Evolutionary conservation across 2,329 filamentous ascomycete species (phyloP), one percentile per base, ranked within the genome.

Genomic region (Fusarium dimerum): DNA sequence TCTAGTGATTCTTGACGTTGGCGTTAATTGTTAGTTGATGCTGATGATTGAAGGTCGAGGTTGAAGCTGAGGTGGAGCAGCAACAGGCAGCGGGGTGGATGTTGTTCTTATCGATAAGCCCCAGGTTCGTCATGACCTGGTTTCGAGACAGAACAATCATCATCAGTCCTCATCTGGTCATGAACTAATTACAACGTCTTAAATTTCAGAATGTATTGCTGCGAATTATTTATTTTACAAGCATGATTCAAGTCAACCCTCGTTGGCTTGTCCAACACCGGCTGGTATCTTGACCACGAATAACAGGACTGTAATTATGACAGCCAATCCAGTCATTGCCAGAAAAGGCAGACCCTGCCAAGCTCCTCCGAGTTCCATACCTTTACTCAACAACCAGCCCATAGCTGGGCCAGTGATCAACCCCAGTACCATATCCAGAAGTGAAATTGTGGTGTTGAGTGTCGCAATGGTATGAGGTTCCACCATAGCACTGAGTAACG

Each of bases 401-500:
- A 84, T 66, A 0, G 76, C 54, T 0, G 81, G 80, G 1, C 73
- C 71, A 0, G 74, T 74, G 6, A 77, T 45, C 53, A 82, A 73
- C 2, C 74, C 58, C n/a, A 80, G 77, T 11, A 76, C 40, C 9
- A 74, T 77, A 54, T 85, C 80, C 32, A 79, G 62, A 20, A 82
- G 71, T 3, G 75, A 73, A 10, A 85, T 70, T 5, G 79, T 68
- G 5, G 77, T 79, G 62, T 83, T 85, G 20, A 83, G 68, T 0
- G 77, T 76, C 18, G 79, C 82, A 12, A 83, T 71, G 5, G 82
- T 77, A 52, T 81, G 75, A 18, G 76, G 72, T 57, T 81, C 79
- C 12, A 85, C 78, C 11, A 84, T 62, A 10, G 74, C 73, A 42
- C 78, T 82, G n/a, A 83, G 64, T 7, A 84, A 65, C 3, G 76